These are phyloP conservation scores for Starmerella tilneyi DNA, from an alignment of 805 yeast genomes.

Conservation along the genomic window DNA sequence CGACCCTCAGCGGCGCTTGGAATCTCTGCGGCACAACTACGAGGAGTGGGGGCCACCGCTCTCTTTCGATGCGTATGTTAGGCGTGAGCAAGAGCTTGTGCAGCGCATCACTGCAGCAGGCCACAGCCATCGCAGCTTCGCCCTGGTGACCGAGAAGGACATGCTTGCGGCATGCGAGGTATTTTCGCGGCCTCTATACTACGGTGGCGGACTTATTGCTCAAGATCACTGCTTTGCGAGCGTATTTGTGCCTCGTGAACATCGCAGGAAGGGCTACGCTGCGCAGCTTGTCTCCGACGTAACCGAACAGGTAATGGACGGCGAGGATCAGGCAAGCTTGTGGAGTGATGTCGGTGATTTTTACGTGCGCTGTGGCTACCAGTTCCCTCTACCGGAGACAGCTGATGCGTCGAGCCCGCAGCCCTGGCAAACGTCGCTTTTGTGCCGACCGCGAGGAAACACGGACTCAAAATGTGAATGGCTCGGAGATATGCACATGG, in stretches of 20 bases:
- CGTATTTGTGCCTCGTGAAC: slow-evolving; percentile 11
- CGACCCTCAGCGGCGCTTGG: slow-evolving; percentile 2
- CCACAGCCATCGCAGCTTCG: slow-evolving; percentile 11
- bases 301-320: not conserved
- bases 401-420: slow-evolving; percentile 1
- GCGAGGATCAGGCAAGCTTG: slow-evolving; percentile 11
- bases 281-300: slow-evolving; percentile 3
- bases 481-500: not conserved
- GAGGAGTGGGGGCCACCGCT: slow-evolving; percentile 17
- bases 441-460: not conserved
- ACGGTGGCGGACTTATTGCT: slow-evolving; percentile 6
- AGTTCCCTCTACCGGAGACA: slow-evolving; percentile 8
- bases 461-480: not conserved
- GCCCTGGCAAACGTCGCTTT: slow-evolving; percentile 1
- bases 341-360: slow-evolving; percentile 21
- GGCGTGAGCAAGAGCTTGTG: slow-evolving; percentile 7
- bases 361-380: slow-evolving; percentile 14
- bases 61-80: slow-evolving; percentile 9
- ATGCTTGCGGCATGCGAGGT: slow-evolving; percentile 18
- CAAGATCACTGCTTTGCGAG: slow-evolving; percentile 15
- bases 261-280: slow-evolving; percentile 11
- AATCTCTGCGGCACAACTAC: slow-evolving; percentile 6
- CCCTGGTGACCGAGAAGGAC: not conserved
- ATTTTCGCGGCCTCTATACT: slow-evolving; percentile 17
- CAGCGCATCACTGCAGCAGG: not conserved